Percentiles rank a stretch among this genome's conserved stretches.
Conservation (phyloP, 495 filamentous ascomycete genomes). For the Penicillium lividum region DNA sequence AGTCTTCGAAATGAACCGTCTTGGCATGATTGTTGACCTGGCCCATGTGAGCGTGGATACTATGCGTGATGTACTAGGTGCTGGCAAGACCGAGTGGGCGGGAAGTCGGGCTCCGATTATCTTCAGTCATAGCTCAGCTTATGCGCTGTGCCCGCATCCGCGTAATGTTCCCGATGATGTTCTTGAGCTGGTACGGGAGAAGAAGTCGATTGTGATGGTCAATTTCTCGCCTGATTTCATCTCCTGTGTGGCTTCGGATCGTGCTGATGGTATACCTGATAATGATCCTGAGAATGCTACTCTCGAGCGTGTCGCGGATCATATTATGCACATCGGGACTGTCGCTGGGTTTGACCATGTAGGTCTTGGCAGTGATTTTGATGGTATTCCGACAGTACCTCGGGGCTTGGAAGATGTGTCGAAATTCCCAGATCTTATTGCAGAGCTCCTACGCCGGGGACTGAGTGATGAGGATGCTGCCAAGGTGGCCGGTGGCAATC, state of each 20-base stretch:
- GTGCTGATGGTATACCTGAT: conserved; percentile 43
- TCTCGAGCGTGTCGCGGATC: conserved; percentile 71
- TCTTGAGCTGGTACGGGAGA: conserved; percentile 53
- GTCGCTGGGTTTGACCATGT: conserved; percentile 61
- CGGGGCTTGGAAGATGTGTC: conserved; percentile 71
- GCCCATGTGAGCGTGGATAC: conserved; percentile 56
- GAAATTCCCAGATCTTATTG: conserved; percentile 79
- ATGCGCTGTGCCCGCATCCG: conserved; percentile 53
- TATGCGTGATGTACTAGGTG: conserved; percentile 57
- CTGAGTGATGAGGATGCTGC: conserved; percentile 65
- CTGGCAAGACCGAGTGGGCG: conserved; percentile 40
- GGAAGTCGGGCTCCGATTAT: conserved; percentile 55
- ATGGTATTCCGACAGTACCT: conserved; percentile 53
- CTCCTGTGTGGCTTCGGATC: conserved; percentile 52
- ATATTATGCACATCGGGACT: conserved; percentile 58
- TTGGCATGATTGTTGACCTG: conserved; percentile 54
- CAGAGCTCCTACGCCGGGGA: conserved; percentile 66
- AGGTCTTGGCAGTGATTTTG: conserved; percentile 65
- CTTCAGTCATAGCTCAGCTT: conserved; percentile 58
- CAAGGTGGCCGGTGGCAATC: conserved; percentile 71
- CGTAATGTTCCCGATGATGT: conserved; percentile 64
- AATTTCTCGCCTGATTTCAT: conserved; percentile 75
- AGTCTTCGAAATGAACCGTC: conserved; percentile 58
- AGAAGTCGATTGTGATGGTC: conserved; percentile 60
- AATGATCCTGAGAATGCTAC: conserved; percentile 66